Percentiles rank a stretch among this genome's conserved stretches.
These are phyloP conservation scores for Gynostemma pentaphyllum DNA, from an alignment of 306 rosid species.

Conservation along the genomic window DNA sequence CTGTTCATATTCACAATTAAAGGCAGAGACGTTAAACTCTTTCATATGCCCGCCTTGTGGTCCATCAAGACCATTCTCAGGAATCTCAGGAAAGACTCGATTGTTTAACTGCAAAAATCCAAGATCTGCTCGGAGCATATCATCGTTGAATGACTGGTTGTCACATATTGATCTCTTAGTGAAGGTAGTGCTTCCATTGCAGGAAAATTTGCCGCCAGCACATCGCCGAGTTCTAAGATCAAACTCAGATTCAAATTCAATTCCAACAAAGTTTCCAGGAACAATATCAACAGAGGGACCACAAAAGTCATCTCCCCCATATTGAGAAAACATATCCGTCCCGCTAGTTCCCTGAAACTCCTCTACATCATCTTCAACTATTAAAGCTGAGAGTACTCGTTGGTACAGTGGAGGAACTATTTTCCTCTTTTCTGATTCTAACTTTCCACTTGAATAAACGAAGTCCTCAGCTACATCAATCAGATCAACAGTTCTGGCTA, in stretches of 20 bases:
- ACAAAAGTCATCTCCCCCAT: conserved; percentile 27
- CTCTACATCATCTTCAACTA: conserved; percentile 47
- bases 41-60: conserved; percentile 16
- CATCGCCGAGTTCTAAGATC: conserved; percentile 18
- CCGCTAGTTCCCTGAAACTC: conserved; percentile 32
- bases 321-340: conserved; percentile 27
- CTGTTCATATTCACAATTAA: conserved; percentile 30
- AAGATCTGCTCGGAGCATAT: conserved; percentile 20
- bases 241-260: conserved; percentile 18
- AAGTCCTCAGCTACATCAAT: conserved; percentile 21
- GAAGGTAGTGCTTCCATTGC: conserved; percentile 35
- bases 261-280: conserved; percentile 17
- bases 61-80: conserved; percentile 37
- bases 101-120: conserved; percentile 18
- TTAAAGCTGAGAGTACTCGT: conserved; percentile 70
- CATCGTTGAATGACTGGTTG: conserved; percentile 20
- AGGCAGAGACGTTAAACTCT: conserved; percentile 25
- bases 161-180: conserved; percentile 18
- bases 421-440: conserved; percentile 27
- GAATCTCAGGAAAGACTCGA: conserved; percentile 22
- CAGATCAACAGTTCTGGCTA: conserved; percentile 19
- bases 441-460: conserved; percentile 24
- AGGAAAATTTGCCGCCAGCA: conserved; percentile 29
- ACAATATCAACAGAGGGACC: conserved; percentile 23
- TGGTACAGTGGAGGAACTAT: conserved; percentile 50